Base-by-base conservation (phyloP, 768 basidiomycete species). In the Coprinopsis cinerea region DNA sequence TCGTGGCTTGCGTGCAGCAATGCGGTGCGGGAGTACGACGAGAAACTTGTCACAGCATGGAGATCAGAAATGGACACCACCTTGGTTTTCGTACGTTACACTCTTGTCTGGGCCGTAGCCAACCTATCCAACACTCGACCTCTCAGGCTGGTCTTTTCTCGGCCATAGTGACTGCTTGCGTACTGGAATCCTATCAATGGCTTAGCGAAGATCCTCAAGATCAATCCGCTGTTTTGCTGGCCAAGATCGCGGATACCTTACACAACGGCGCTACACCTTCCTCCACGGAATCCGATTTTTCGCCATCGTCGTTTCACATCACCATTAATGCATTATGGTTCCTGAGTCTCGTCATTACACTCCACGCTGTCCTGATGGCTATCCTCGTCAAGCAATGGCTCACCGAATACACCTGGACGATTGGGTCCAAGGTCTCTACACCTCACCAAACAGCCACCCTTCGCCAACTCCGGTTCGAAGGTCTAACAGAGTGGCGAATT, bases 81-180 rank as follows among this genome's bases (percentile, higher is more conserved):
- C 13, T 18, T 46, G 13, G 20, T 46, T 11, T 46, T 46, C 32
- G 44, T 46, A 32, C n/a, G 44, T 46, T 7, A 30, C 1, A n/a
- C 15, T 34, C 1, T 18, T 46, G 17, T 30, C 22, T 2, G 10
- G 10, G 2, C 47, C 15, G 25, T 10, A 14, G 4, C n/a, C n/a
- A n/a, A 4, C n/a, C n/a, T 22, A 3, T 39, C 20, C 25, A 25
- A 20, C 10, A n/a, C 11, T 18, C 10, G 2, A 4, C 14, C 20
- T 44, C 42, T 13, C 25, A 52, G 51, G 30, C 51, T 7, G 42
- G 28, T 9, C 28, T 52, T 6, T 52, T 52, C 51, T 52, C 35
- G 22, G 51, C 44, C 9, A 26, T 47, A 44, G 35, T 52, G 2
- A 30, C 51, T 15, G 51, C 41, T 15, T 46, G 36, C 35, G 14